Evolutionary conservation across 345 rosid species (phyloP).

Genomic region (Leavenworthia alabamica): DNA sequence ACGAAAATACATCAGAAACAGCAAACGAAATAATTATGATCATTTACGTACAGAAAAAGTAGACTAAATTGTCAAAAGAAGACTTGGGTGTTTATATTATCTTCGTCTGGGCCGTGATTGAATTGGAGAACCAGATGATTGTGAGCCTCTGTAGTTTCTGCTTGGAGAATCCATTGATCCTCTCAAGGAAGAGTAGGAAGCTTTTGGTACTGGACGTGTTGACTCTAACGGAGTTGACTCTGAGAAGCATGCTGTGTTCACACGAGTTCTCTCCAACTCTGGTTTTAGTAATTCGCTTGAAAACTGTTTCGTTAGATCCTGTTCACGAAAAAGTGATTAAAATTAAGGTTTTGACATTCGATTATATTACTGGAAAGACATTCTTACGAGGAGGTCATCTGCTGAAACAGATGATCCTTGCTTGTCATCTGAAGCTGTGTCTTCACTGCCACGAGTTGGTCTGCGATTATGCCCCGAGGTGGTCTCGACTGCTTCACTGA

Average conservation of each 20-base stretch:
- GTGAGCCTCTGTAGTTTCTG: conserved; percentile 41
- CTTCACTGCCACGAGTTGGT: conserved; percentile 94
- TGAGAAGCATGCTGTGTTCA: conserved; percentile 81
- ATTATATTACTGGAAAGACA: neutral
- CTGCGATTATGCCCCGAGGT: conserved; percentile 64
- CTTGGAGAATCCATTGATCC: conserved; percentile 67
- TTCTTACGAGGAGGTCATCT: conserved; percentile 84
- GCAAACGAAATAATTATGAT: neutral
- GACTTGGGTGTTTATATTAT: conserved; percentile 14
- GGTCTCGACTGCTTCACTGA: conserved; percentile 56
- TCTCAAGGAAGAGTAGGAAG: conserved; percentile 51
- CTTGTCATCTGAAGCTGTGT: conserved; percentile 70
- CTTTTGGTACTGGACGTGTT: conserved; percentile 55
- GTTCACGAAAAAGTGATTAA: neutral
- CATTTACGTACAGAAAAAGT: conserved; percentile 7
- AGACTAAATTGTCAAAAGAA: neutral
- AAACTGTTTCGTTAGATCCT: conserved; percentile 84
- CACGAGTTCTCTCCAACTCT: conserved; percentile 89
- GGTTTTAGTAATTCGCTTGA: conserved; percentile 68
- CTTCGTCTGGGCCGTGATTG: conserved; percentile 52
- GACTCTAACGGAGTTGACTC: conserved; percentile 62
- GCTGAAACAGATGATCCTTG: conserved; percentile 62
- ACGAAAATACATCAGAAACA: neutral
- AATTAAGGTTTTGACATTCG: neutral
- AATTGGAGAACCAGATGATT: conserved; percentile 53